phyloP scores from a whole-genome alignment of 805 yeast genomes.

The Lachancea kluyveri region DNA sequence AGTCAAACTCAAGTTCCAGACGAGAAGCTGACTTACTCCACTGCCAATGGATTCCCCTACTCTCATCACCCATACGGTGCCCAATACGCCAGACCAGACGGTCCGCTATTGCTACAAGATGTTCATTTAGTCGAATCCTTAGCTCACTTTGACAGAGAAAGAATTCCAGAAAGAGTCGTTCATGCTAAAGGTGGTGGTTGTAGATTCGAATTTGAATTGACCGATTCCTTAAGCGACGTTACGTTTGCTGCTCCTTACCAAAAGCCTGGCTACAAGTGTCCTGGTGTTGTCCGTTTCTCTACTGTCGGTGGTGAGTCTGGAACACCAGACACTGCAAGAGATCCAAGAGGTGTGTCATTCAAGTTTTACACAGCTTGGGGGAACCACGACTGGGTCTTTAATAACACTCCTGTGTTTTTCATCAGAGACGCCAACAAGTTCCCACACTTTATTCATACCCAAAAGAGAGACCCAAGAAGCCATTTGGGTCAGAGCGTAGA shows the following conservation, averaged over 20 bases:
- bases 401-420: conserved; percentile 82
- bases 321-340: conserved; percentile 77
- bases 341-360: conserved; percentile 80
- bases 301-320: conserved; percentile 86
- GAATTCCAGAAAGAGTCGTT: conserved; percentile 62
- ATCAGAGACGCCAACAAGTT: conserved; percentile 72
- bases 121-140: conserved; percentile 48
- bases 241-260: conserved; percentile 40
- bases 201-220: conserved; percentile 50
- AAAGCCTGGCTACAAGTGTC: conserved; percentile 36
- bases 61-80: conserved; percentile 48
- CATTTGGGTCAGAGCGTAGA: conserved; percentile 40
- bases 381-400: conserved; percentile 77
- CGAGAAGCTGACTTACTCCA: conserved; percentile 28
- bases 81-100: conserved; percentile 47
- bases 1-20: too few species aligned
- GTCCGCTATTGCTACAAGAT: conserved; percentile 56
- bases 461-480: conserved; percentile 67
- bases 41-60: conserved; percentile 51
- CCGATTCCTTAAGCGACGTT: conserved; percentile 50
- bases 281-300: conserved; percentile 48
- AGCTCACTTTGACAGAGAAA: conserved; percentile 58
- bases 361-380: conserved; percentile 83
- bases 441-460: conserved; percentile 85
- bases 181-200: conserved; percentile 67